A percentile compares a stretch with the other conserved stretches of the same genome.
phyloP scores from a whole-genome alignment of 1,284 basidiomycete species.

The Coriolopsis trogii region DNA sequence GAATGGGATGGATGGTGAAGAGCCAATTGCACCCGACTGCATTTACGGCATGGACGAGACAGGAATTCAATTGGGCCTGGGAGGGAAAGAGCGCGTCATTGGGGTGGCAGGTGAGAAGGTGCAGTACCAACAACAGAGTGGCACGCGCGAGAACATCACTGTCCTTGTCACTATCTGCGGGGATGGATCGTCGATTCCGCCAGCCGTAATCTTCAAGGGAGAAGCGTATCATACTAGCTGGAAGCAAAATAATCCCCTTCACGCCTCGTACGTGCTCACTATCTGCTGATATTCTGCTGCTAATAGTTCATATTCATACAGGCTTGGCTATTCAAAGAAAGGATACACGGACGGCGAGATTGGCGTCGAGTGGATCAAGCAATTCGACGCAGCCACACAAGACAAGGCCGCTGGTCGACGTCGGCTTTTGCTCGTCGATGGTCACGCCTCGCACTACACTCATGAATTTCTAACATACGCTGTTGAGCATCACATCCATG shows the following conservation, averaged over 20 bases:
- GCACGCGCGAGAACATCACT: conserved; percentile 41
- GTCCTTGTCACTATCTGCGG: conserved; percentile 42
- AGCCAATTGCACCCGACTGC: conserved; percentile 23
- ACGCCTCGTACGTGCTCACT: conserved; percentile 37
- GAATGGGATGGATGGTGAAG: conserved; percentile 21
- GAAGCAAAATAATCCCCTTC: conserved; percentile 40
- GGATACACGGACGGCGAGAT: conserved; percentile 40
- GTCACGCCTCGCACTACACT: conserved; percentile 47
- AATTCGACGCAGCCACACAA: conserved; percentile 38
- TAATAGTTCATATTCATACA: conserved; percentile 14
- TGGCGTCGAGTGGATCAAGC: conserved; percentile 39
- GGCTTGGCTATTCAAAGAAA: conserved; percentile 41
- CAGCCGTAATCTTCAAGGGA: conserved; percentile 43
- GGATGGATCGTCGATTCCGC: conserved; percentile 32
- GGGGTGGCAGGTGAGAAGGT: conserved; percentile 12
- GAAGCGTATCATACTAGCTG: conserved; percentile 36
- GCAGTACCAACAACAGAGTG: conserved; percentile 38
- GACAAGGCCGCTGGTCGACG: conserved; percentile 33
- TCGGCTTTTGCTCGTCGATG: conserved; percentile 43
- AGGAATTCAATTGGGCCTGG: conserved; percentile 31
- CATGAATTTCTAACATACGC: conserved; percentile 40
- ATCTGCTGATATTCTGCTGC: background rate
- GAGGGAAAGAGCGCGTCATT: background rate
- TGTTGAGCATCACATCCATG: conserved; percentile 33
- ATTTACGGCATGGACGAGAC: conserved; percentile 40